These are phyloP conservation scores for Phytophthora citrophthora DNA, from an alignment of 352 stramenopile genomes.

Conservation along the genomic window DNA sequence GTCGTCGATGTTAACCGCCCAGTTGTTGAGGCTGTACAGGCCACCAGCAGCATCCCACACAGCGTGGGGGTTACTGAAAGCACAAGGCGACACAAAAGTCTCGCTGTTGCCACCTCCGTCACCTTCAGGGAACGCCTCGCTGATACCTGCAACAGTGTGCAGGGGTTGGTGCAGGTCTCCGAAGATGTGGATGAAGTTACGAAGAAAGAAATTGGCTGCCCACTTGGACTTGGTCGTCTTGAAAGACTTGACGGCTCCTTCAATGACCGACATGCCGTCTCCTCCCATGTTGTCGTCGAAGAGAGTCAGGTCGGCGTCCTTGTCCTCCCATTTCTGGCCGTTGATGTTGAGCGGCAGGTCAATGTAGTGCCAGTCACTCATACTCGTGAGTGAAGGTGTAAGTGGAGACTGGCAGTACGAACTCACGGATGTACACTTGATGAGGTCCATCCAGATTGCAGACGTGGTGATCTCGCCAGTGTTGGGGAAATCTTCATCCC, in stretches of 20 bases:
- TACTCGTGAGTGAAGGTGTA: slow-evolving; percentile 48
- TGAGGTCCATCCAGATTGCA: slow-evolving; percentile 59
- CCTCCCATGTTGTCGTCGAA: slow-evolving; percentile 59
- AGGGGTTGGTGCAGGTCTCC: slow-evolving; percentile 64
- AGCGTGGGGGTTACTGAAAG: slow-evolving; percentile 62
- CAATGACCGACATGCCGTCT: slow-evolving; percentile 45
- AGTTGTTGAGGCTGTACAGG: slow-evolving; percentile 57
- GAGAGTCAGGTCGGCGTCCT: slow-evolving; percentile 41
- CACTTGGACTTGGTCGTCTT: slow-evolving; percentile 60
- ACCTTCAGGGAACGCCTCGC: slow-evolving; percentile 43
- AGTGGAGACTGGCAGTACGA: slow-evolving; percentile 39
- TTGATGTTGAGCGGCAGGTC: slow-evolving; percentile 62
- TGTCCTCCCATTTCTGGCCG: slow-evolving; percentile 36
- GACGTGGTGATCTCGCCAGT: slow-evolving; percentile 49
- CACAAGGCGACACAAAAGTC: slow-evolving; percentile 52
- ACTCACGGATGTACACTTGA: slow-evolving; percentile 57
- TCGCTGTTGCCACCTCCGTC: slow-evolving; percentile 69
- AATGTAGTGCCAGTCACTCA: slow-evolving; percentile 73
- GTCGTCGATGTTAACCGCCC: slow-evolving; percentile 39
- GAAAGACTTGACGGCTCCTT: slow-evolving; percentile 51
- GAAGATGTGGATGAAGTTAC: slow-evolving; percentile 74
- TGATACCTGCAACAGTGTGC: slow-evolving; percentile 55
- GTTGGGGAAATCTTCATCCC: slow-evolving; percentile 64
- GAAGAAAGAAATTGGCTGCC: slow-evolving; percentile 58
- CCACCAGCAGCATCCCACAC: slow-evolving; percentile 65